These are phyloP conservation scores for Abelmoschus esculentus DNA, from an alignment of 345 rosid species.

Conservation along the genomic window DNA sequence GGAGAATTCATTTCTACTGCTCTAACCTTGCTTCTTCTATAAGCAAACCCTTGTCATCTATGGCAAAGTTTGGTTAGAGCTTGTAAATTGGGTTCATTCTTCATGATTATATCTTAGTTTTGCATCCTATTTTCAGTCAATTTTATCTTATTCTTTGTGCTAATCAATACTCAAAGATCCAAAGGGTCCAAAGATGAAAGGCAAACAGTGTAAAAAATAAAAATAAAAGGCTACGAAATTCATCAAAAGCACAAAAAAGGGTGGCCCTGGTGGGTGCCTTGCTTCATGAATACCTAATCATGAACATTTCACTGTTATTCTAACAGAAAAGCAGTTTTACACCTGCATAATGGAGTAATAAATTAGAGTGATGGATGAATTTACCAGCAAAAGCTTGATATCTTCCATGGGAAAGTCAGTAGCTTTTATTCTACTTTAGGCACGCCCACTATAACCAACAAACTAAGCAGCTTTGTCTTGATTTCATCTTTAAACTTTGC, in stretches of 20 bases:
- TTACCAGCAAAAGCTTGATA: conserved; percentile 5
- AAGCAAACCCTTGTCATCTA: neutral
- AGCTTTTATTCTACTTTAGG: neutral
- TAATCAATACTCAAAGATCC: neutral
- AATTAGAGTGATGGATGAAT: conserved; percentile 6
- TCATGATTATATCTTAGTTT: neutral
- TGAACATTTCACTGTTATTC: neutral
- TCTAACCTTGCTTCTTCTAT: neutral
- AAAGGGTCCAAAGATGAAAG: conserved; percentile 5
- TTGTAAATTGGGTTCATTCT: neutral
- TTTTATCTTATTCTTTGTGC: neutral
- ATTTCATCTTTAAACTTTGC: neutral
- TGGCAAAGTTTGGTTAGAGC: neutral
- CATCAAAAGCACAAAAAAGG: neutral
- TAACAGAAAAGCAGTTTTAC: neutral
- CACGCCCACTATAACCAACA: neutral
- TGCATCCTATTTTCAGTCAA: neutral
- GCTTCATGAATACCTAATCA: conserved; percentile 8
- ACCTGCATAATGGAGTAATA: neutral
- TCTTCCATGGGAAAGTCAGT: conserved; percentile 3
- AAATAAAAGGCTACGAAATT: neutral
- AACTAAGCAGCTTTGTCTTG: neutral
- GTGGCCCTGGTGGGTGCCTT: neutral
- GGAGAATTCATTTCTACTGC: neutral
- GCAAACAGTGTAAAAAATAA: neutral